A percentile compares a stretch with the other conserved stretches of the same genome.
phyloP scores from a whole-genome alignment of 2,329 filamentous ascomycete species.

The Camptophora hylomeconis region DNA sequence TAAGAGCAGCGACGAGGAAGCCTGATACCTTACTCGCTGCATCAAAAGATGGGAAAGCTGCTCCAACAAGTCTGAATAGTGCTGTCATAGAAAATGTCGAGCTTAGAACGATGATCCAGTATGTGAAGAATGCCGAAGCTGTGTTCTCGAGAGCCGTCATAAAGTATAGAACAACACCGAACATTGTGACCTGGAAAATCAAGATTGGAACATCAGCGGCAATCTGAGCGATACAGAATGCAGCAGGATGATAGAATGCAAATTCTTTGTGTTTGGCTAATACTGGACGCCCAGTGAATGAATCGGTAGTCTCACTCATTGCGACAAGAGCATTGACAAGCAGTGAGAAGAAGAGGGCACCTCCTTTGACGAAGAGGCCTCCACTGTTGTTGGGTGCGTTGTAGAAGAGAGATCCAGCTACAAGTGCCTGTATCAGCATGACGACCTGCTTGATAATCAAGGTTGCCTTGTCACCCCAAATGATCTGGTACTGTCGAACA shows the following conservation, averaged over 20 bases:
- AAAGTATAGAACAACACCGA: slow-evolving; percentile 49
- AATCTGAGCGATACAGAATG: slow-evolving; percentile 31
- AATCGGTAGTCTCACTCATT: slow-evolving; percentile 54
- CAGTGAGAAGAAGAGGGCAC: slow-evolving; percentile 50
- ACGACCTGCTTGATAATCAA: slow-evolving; percentile 50
- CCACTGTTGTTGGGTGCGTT: slow-evolving; percentile 42
- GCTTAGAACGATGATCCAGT: slow-evolving; percentile 39
- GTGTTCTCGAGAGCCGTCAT: slow-evolving; percentile 44
- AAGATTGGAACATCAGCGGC: slow-evolving; percentile 40
- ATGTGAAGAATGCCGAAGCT: slow-evolving; percentile 48
- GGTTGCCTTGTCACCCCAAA: slow-evolving; percentile 52
- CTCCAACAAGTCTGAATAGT: slow-evolving; percentile 43
- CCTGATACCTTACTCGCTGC: slow-evolving; percentile 42
- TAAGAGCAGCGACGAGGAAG: slow-evolving; percentile 23
- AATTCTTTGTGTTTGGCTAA: slow-evolving; percentile 47
- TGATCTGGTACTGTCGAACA: slow-evolving; percentile 49
- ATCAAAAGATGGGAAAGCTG: slow-evolving; percentile 44
- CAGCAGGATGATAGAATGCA: slow-evolving; percentile 42
- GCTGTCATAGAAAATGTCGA: slow-evolving; percentile 47
- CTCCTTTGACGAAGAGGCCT: slow-evolving; percentile 51
- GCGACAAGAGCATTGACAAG: slow-evolving; percentile 49
- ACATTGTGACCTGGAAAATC: slow-evolving; percentile 46
- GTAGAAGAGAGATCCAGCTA: slow-evolving; percentile 56
- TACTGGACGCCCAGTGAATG: slow-evolving; percentile 47
- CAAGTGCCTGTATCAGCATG: slow-evolving; percentile 45